Percentiles rank a stretch among this genome's conserved stretches.
These are phyloP conservation scores for Pseudopithomyces maydicus DNA, from an alignment of 2,329 filamentous ascomycete genomes.

Conservation along the genomic window DNA sequence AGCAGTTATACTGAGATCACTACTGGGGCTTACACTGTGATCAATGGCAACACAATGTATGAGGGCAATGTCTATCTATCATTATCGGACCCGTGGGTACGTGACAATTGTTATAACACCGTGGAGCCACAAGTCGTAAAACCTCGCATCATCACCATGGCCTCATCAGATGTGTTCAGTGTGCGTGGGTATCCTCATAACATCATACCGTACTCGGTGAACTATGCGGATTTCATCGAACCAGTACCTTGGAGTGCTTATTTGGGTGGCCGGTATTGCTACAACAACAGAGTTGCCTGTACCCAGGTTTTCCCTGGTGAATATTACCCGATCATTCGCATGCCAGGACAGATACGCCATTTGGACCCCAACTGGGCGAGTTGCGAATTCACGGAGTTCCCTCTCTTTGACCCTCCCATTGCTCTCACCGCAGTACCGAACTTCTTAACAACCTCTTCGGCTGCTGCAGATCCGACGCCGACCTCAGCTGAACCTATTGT, in stretches of 20 bases:
- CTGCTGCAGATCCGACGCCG: slow-evolving; percentile 4
- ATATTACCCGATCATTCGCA: slow-evolving; percentile 18
- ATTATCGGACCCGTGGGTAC: slow-evolving; percentile 13
- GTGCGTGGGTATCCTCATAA: slow-evolving; percentile 18
- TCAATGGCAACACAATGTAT: slow-evolving; percentile 21
- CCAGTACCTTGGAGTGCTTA: slow-evolving; percentile 19
- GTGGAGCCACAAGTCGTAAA: slow-evolving; percentile 1
- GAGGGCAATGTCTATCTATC: slow-evolving; percentile 24
- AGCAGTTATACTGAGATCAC: slow-evolving; percentile 20
- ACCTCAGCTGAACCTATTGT: slow-evolving; percentile 8
- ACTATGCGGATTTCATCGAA: slow-evolving; percentile 10
- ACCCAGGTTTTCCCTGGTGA: slow-evolving; percentile 15
- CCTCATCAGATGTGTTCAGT: slow-evolving; percentile 18
- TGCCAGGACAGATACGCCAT: slow-evolving; percentile 21
- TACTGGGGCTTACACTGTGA: slow-evolving; percentile 20
- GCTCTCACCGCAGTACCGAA: slow-evolving; percentile 13
- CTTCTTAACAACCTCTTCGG: slow-evolving; percentile 10
- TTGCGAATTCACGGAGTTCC: slow-evolving; percentile 15
- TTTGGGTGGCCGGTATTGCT: slow-evolving; percentile 7
- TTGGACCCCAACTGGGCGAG: slow-evolving; percentile 19
- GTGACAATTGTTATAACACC: slow-evolving; percentile 15
- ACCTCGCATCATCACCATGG: slow-evolving; percentile 18
- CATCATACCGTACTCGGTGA: slow-evolving; percentile 3
- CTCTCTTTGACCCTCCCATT: slow-evolving; percentile 20
- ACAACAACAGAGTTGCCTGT: slow-evolving; percentile 9